phyloP scores from a whole-genome alignment of 768 basidiomycete species.

The Leccinum subgranulosum region DNA sequence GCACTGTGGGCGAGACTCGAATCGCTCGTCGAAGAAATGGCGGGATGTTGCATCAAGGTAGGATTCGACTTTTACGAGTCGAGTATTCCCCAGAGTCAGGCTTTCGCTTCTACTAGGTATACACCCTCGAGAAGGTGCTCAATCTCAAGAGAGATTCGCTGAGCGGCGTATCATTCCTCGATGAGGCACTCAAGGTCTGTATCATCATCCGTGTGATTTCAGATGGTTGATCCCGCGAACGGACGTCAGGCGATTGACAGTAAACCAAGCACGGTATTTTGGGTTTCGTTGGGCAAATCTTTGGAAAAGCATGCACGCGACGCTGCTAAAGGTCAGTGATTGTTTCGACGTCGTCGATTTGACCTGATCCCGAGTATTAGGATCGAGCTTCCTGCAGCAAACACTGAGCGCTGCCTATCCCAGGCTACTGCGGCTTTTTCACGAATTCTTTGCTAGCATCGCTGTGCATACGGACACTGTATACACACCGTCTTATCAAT shows the following conservation, averaged over 20 bases:
- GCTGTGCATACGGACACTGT: constrained; percentile 94
- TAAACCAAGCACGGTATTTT: constrained; percentile 89
- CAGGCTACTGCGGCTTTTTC: constrained; percentile 83
- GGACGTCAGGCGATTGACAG: constrained; percentile 72
- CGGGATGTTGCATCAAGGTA: constrained; percentile 88
- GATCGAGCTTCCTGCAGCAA: constrained; percentile 87
- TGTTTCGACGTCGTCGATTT: not conserved
- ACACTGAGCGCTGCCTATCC: constrained; percentile 86
- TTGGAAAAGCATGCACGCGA: constrained; percentile 84
- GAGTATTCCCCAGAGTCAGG: not conserved
- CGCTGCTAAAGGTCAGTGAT: constrained; percentile 62
- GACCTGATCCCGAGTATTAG: constrained; percentile 38
- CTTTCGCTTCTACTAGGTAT: constrained; percentile 54
- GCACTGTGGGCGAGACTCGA: constrained; percentile 61
- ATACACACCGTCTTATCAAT: constrained; percentile 81
- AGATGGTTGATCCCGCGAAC: constrained; percentile 1
- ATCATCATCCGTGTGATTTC: not conserved
- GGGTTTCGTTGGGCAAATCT: constrained; percentile 76
- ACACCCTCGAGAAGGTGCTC: constrained; percentile 92
- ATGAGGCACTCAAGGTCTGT: constrained; percentile 88
- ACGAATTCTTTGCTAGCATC: constrained; percentile 95
- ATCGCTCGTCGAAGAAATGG: constrained; percentile 78
- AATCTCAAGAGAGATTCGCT: constrained; percentile 81
- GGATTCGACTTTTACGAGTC: not conserved
- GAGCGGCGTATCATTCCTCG: constrained; percentile 77